Base-by-base conservation (phyloP, 345 rosid species). In the Angophora floribunda region DNA sequence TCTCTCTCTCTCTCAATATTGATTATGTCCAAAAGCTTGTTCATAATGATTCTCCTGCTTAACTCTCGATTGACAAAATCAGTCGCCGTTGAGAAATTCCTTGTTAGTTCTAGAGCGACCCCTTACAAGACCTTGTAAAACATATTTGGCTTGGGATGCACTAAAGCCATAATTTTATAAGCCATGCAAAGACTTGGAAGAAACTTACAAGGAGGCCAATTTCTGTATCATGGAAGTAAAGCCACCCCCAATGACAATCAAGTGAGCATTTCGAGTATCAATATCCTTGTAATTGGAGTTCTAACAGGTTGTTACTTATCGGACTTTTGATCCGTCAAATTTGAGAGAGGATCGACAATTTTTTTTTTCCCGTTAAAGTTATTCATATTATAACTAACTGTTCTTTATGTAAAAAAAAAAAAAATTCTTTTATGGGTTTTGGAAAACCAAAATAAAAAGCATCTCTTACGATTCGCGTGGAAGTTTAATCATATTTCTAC, bases 281-380 rank as follows among this genome's bases (percentile, higher is more conserved):
- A 7, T 6, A 16, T 6, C 22, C 6, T 14, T 4, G 22, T 2
- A 30, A 30, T 32, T 17, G 11, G 44, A 67, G 10, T 15, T 4
- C 4, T 30, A 7, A 30, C 3, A 0, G 5, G 22, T 5, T 10
- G 0, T 32, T 3, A 11, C 44, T 67, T 32, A 67, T 9, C 5
- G 1, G 3, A 14, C 3, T 36, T 75, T 75, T 3, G 45, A 75
- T 8, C 14, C 4, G 4, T 41, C 14, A 10, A 41, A 19, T 22
- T 75, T 9, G 10, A 45, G 14, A 75, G 84, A 75, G 84, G 7
- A 41, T 10, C 1, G 7, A 41, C 41, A 41, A 75, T 75, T 75
- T 75, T 11, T 19, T 44, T 13, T 11, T 19, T 44, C 6, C 28
- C 0, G 15, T 75, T 10, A 41, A 75, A 6, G 19, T 7, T 41